These are phyloP conservation scores for Spinacia oleracea DNA, from an alignment of 179 eudicot species.

Conservation along the genomic window DNA sequence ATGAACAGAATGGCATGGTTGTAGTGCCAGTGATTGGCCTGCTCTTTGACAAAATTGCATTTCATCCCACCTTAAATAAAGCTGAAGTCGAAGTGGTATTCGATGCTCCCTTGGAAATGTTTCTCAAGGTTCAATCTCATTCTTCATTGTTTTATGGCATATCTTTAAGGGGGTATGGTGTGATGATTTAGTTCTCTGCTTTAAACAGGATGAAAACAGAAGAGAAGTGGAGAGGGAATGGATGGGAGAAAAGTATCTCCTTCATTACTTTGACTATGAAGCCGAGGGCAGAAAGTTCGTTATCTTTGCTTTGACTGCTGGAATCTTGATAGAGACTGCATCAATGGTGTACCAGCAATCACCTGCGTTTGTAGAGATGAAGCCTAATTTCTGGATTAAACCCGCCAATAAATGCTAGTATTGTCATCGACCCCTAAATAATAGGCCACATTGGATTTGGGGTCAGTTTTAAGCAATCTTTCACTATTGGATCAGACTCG, in stretches of 20 bases:
- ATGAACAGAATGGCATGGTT: slow-evolving; percentile 44
- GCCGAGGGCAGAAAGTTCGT: slow-evolving; percentile 39
- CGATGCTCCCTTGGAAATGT: slow-evolving; percentile 76
- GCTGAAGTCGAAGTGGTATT: slow-evolving; percentile 73
- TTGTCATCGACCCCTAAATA: background rate
- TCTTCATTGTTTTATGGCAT: background rate
- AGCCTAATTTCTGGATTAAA: slow-evolving; percentile 56
- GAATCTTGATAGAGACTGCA: slow-evolving; percentile 59
- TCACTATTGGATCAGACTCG: too few species aligned
- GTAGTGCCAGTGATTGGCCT: slow-evolving; percentile 81
- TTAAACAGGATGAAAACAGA: slow-evolving; percentile 58
- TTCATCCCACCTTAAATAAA: slow-evolving; percentile 46
- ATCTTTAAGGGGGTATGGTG: background rate
- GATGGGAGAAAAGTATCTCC: slow-evolving; percentile 58
- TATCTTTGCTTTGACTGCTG: slow-evolving; percentile 78
- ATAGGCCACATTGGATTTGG: background rate
- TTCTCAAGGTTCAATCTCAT: slow-evolving; percentile 56
- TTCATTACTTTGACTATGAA: slow-evolving; percentile 69
- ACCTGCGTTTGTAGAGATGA: slow-evolving; percentile 49
- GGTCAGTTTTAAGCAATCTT: too few species aligned
- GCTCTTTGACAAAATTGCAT: slow-evolving; percentile 44
- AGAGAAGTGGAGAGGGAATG: slow-evolving; percentile 61
- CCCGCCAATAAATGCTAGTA: slow-evolving; percentile 5
- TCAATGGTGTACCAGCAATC: slow-evolving; percentile 58
- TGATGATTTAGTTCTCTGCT: background rate